Evolutionary conservation across 1,284 basidiomycete species (phyloP), one percentile per base, ranked within the genome.

Genomic region (Austroboletus novae-zelandiae): DNA sequence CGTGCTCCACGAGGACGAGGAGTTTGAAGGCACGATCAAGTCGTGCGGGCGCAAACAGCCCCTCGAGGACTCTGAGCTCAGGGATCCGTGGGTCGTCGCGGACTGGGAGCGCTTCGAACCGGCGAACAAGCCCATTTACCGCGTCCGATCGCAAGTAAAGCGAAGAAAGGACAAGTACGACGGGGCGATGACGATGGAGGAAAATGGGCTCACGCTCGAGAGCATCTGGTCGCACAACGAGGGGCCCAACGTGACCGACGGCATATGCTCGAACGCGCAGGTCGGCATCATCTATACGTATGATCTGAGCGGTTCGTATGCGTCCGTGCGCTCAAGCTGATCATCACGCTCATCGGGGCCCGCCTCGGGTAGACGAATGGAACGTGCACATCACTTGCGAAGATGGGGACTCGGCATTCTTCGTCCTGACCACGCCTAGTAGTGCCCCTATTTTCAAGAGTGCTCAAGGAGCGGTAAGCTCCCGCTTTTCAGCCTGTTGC

Each of bases 271-370:
- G 9, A 70, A 71, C 43, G 29, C 41, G 13, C 57, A 67, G 17
- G 57, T 71, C 9, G 68, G 54, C 0, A 64, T 72, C 48, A 56
- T 61, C 37, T 68, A 65, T 34, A 62, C 61, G 48, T 71, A 72
- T 49, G 64, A 61, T 51, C 20, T 58, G 5, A 18, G 45, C 29
- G 62, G 60, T 53, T 46, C 20, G 50, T 50, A 35, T 27, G 2
- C 10, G 17, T 20, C 9, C 10, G 6, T 6, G 34, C 34, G n/a
- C 7, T n/a, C 14, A 2, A 15, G 34, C 17, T 17, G 14, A 6
- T 9, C 14, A 11, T 39, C 10, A 29, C 18, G 14, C 47, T 52
- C 36, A 47, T 7, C 10, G 3, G 35, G n/a, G 15, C 10, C 14
- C 15, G 18, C 48, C 14, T 43, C 15, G 18, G n/a, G 18, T 43